These are phyloP conservation scores for Plasmodium reichenowi DNA, from an alignment of 169 alveolate species.

Conservation along the genomic window DNA sequence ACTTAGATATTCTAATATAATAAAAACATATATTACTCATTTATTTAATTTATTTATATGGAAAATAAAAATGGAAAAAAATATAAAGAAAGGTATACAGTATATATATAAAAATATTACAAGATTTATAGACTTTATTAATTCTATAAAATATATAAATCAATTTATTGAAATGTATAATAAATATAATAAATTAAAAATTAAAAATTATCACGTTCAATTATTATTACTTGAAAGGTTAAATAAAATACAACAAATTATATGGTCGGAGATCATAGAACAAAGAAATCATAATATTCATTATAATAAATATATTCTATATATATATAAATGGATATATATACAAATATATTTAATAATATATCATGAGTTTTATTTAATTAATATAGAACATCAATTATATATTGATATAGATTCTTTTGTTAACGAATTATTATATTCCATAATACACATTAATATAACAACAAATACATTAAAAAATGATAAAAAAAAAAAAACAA, in stretches of 20 bases:
- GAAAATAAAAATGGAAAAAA: conserved; percentile 35
- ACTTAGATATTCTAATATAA: conserved; percentile 16
- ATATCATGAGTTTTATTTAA: conserved; percentile 19
- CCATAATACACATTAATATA: conserved; percentile 17
- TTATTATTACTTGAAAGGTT: conserved; percentile 12
- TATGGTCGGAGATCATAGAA: conserved; percentile 37
- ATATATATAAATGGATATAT: conserved; percentile 22
- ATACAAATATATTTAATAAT: conserved; percentile 17
- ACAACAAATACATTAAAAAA: conserved; percentile 12
- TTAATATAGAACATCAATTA: conserved; percentile 60
- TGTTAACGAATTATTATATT: conserved; percentile 18
- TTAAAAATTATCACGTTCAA: conserved; percentile 17
- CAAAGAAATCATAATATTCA: conserved; percentile 9
- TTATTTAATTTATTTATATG: conserved; percentile 52
- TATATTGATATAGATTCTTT: conserved; percentile 25
- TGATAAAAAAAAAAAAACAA: conserved; percentile 15
- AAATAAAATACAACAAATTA: conserved; percentile 15
- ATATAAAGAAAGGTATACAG: conserved; percentile 1
- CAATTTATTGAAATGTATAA: conserved; percentile 20
- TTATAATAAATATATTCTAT: conserved; percentile 5
- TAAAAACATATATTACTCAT: conserved; percentile 36
- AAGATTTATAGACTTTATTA: conserved; percentile 6
- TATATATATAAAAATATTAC: conserved; percentile 27
- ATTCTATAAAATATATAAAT: conserved; percentile 14
- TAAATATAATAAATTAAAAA: not conserved